Evolutionary conservation across 202 grass and related monocot species (phyloP).

Genomic region (Carex sylvatica): DNA sequence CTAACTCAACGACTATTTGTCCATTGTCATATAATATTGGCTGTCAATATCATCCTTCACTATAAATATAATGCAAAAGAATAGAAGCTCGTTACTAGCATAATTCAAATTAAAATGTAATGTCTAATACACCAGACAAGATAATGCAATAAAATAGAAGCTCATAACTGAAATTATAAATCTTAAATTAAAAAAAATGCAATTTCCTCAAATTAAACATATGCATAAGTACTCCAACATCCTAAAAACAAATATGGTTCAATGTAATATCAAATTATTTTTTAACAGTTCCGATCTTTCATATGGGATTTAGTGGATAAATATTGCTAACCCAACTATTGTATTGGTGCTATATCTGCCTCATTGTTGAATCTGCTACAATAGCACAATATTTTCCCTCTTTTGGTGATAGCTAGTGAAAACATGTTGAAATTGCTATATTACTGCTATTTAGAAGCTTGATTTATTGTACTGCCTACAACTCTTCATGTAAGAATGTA

Average conservation of each 20-base stretch:
- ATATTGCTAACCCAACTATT: not conserved
- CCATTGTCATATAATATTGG: not conserved
- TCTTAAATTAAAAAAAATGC: not conserved
- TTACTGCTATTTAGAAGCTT: not conserved
- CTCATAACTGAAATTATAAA: not conserved
- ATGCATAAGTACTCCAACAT: not conserved
- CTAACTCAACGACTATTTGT: not conserved
- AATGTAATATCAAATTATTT: not conserved
- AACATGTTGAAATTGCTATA: not conserved
- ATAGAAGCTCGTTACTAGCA: not conserved
- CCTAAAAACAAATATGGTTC: not conserved
- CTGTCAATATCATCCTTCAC: not conserved
- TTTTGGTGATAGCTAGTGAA: not conserved
- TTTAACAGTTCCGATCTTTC: not conserved
- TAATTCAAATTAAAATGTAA: not conserved
- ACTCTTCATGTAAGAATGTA: not conserved
- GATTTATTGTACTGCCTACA: not conserved
- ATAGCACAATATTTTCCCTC: not conserved
- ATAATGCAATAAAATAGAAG: not conserved
- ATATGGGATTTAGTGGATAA: not conserved
- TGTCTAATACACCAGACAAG: not conserved
- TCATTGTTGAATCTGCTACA: not conserved
- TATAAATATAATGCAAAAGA: not conserved
- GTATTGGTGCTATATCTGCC: not conserved
- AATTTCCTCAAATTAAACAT: not conserved